Conservation (phyloP, 2,329 filamentous ascomycete genomes). For the Ophiocordyceps polyrhachis-furcata region DNA sequence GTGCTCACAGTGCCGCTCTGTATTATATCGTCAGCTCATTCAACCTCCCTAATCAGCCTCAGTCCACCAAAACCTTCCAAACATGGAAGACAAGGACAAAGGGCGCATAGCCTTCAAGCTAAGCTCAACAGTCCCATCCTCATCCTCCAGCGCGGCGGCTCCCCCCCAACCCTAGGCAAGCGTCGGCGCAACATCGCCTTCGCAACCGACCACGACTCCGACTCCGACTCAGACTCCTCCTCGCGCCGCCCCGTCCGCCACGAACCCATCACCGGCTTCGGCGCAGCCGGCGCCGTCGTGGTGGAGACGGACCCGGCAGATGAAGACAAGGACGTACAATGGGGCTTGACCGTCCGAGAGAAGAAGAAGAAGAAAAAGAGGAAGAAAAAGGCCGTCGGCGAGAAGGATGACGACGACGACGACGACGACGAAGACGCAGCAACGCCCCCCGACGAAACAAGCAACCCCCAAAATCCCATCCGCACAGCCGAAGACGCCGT, state of each 20-base stretch:
- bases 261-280: conserved; percentile 32
- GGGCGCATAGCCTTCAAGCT: conserved; percentile 31
- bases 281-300: conserved; percentile 18
- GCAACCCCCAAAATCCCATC: neutral
- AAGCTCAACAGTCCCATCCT: conserved; percentile 12
- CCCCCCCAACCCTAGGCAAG: conserved; percentile 28
- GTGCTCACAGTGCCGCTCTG: too few species aligned
- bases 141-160: conserved; percentile 10
- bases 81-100: conserved; percentile 20
- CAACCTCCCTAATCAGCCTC: neutral
- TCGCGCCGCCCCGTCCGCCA: conserved; percentile 13
- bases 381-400: conserved; percentile 14
- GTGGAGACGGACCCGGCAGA: conserved; percentile 21
- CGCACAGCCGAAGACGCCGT: conserved; percentile 31
- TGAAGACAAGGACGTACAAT: conserved; percentile 34
- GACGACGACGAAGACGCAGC: conserved; percentile 7
- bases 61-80: neutral
- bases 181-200: conserved; percentile 24
- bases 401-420: conserved; percentile 21
- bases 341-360: conserved; percentile 31
- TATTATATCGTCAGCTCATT: neutral
- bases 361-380: conserved; percentile 26
- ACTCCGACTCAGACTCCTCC: too few species aligned
- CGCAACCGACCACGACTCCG: conserved; percentile 23
- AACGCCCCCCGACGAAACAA: neutral